Base-by-base conservation (phyloP, 371 early-diverging fungal species). In the Apophysomyces elegans region DNA sequence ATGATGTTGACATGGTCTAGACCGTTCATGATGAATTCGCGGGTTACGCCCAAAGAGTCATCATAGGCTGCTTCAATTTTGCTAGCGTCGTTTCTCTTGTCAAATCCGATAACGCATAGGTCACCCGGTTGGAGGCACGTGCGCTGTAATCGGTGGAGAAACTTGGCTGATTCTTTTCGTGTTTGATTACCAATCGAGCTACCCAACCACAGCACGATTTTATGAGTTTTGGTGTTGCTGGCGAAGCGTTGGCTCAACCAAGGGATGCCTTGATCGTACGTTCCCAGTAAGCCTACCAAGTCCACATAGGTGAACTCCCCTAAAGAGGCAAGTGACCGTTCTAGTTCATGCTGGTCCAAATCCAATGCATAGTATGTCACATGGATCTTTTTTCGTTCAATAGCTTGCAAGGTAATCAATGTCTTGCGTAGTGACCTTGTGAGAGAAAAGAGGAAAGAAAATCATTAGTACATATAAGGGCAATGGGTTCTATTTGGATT, bases 281-380 rank as follows among this genome's bases (percentile, higher is more conserved):
- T 95, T 39, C 97, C 96, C 64, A 90, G 84, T n/a, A 96, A 81
- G 5, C 95, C 97, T 37, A 87, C 77, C 45, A 91, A 84, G 43
- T 85, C 70, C 65, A 95, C 83, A 65, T 90, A 86, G 8, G 62
- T 37, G 37, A 74, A 80, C 1, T 65, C 68, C 4, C 81, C 80
- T 2, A 90, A 66, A 0, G 86, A 85, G 0, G 69, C 56, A 7
- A 90, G 64, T 1, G 87, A 86, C 46, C 86, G 84, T 38, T 86
- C 85, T n/a, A 96, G 78, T 39, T 94, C 93, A 18, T 84, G 73
- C 16, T 89, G 88, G 71, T 93, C 91, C 37, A 96, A 87, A 69
- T 96, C 97, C n/a, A 96, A 79, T n/a, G 97, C 96, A 70, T 92
- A 95, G 76, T 95, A 96, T 0, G 88, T 88, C 16, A 94, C 82